phyloP scores from a whole-genome alignment of 1,139 yeast genomes.

The Scheffersomyces lignicola region DNA sequence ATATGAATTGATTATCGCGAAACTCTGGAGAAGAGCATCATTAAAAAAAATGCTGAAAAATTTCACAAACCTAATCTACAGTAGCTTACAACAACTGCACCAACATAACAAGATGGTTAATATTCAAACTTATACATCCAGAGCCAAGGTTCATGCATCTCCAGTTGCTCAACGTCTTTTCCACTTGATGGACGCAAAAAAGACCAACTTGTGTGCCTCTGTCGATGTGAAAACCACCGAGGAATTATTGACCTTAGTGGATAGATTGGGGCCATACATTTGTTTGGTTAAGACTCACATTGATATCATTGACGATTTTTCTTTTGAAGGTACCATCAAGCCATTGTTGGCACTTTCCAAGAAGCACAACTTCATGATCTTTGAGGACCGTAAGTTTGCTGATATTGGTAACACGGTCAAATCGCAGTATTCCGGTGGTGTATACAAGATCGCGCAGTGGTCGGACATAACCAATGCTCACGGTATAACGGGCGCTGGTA shows the following conservation, averaged over 20 bases:
- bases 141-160: conserved; percentile 73
- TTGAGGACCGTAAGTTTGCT: conserved; percentile 97
- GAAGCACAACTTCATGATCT: conserved; percentile 82
- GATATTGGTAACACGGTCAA: conserved; percentile 99
- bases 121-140: conserved; percentile 52
- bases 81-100: conserved; percentile 1
- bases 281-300: conserved; percentile 94
- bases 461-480: conserved; percentile 97
- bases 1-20: too few relatives aligned
- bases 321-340: conserved; percentile 71
- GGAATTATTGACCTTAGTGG: conserved; percentile 72
- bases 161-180: conserved; percentile 80
- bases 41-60: too few relatives aligned
- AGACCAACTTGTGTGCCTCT: conserved; percentile 94
- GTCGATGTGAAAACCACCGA: conserved; percentile 80
- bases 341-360: conserved; percentile 72
- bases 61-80: too few relatives aligned
- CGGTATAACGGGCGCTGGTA: conserved; percentile 94
- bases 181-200: conserved; percentile 71
- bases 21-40: too few relatives aligned
- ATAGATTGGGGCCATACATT: conserved; percentile 83
- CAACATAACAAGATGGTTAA: conserved; percentile 18
- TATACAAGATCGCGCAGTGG: conserved; percentile 88
- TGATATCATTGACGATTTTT: conserved; percentile 87
- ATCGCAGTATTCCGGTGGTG: conserved; percentile 89